Base-by-base conservation (phyloP, 2,329 filamentous ascomycete species). In the Botryotinia globosa region DNA sequence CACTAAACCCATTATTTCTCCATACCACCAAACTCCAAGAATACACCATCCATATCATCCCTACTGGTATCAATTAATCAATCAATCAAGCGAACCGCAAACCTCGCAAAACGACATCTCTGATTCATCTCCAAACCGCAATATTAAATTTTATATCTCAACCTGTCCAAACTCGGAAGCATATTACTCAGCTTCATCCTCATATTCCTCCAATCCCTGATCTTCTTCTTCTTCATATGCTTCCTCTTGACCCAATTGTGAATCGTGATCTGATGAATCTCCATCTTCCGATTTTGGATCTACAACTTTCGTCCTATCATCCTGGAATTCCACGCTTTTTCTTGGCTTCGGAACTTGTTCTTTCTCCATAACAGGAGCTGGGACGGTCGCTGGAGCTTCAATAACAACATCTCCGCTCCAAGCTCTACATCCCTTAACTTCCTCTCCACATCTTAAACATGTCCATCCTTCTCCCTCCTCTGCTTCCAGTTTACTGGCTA, bases 391-490 rank as follows among this genome's bases (percentile, higher is more conserved):
- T 14, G 80, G 37, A 81, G 82, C 77, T 82, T 85, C 74, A 80
- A 91, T 90, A 62, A 98, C 82, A 29, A 98, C 92, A 82, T 98
- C 96, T 37, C 96, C 96, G 77, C 86, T 90, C 96, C 96, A 99
- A 0, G 96, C 94, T 80, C 89, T 91, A 82, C 95, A 98, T 80
- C 94, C 90, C 80, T 91, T 94, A 66, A 97, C 89, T 32, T 91
- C 81, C 79, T 93, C 92, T 29, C 94, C 94, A 80, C 96, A 99
- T 32, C 96, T 88, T 64, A 99, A 84, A 83, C 96, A 99, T 18
- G 89, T 88, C 94, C 94, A 98, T 3, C 95, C 95, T 80, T 98
- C 94, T 45, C 95, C 96, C 81, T 98, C 95, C 82, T 98, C 95
- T 8, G 91, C 89, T 82, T 98, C 95, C 61, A 99, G 87, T 74